Conservation (phyloP, 2,329 filamentous ascomycete species). For the Huntiella bhutanensis region DNA sequence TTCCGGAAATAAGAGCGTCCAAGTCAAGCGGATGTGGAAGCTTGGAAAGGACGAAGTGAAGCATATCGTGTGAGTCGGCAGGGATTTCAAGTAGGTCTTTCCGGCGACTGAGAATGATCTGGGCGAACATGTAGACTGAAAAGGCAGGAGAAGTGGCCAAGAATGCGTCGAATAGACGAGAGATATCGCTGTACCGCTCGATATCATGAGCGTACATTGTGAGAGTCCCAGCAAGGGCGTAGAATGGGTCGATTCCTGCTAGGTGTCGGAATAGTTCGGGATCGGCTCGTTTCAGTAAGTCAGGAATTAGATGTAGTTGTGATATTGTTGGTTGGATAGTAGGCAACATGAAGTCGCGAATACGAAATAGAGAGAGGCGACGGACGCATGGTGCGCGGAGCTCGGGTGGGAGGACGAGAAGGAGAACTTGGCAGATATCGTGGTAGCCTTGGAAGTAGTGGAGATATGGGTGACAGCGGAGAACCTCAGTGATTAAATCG, state of each 20-base stretch:
- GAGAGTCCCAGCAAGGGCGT: constrained; percentile 78
- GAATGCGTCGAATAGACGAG: constrained; percentile 80
- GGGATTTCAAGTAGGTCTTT: constrained; percentile 74
- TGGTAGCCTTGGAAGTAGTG: constrained; percentile 98
- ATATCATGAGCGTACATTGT: constrained; percentile 97
- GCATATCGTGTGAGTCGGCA: constrained; percentile 71
- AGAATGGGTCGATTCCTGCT: constrained; percentile 67
- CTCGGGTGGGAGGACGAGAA: constrained; percentile 57
- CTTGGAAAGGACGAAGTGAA: constrained; percentile 74
- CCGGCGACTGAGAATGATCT: constrained; percentile 64
- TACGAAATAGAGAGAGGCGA: constrained; percentile 73
- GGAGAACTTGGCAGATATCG: constrained; percentile 89
- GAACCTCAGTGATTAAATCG: constrained; percentile 57
- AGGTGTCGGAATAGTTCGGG: constrained; percentile 54
- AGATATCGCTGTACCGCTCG: constrained; percentile 71
- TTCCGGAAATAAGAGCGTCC: constrained; percentile 52
- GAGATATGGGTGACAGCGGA: constrained; percentile 64
- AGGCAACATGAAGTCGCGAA: constrained; percentile 95
- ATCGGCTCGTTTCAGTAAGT: constrained; percentile 58
- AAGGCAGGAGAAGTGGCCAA: constrained; percentile 76
- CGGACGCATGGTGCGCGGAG: constrained; percentile 45
- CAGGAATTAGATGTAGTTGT: constrained; percentile 74
- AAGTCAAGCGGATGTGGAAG: constrained; percentile 66
- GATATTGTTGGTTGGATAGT: constrained; percentile 61
- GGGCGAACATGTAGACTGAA: constrained; percentile 77